phyloP scores from a whole-genome alignment of 208 protist genomes.

The Herpetomonas samuelpessoai region DNA sequence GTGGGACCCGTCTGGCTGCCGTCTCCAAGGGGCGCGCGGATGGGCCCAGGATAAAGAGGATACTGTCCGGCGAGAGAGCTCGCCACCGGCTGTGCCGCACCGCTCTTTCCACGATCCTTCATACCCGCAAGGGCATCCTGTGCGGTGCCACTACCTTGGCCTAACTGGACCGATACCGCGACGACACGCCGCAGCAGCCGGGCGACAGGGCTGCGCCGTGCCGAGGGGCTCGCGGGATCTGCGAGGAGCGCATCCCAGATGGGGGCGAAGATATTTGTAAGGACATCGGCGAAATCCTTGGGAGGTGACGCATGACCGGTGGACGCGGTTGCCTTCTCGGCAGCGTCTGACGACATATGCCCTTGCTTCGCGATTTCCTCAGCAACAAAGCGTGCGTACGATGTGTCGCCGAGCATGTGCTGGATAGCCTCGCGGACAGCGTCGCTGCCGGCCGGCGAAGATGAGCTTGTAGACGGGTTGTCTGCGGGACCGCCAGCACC shows the following conservation, averaged over 20 bases:
- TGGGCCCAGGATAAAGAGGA: not conserved
- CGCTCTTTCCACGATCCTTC: slow-evolving; percentile 18
- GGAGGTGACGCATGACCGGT: not conserved
- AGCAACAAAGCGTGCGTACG: not conserved
- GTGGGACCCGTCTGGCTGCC: too few species aligned
- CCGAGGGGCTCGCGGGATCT: slow-evolving; percentile 12
- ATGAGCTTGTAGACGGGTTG: not conserved
- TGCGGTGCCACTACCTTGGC: slow-evolving; percentile 2
- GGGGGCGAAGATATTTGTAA: slow-evolving; percentile 97
- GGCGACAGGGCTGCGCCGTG: not conserved
- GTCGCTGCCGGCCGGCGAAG: not conserved
- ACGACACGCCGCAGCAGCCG: slow-evolving; percentile 12
- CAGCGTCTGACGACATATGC: slow-evolving; percentile 19
- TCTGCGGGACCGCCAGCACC: too few species aligned
- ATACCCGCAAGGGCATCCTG: slow-evolving; percentile 71
- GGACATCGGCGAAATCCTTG: slow-evolving; percentile 79
- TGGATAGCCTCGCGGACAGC: not conserved
- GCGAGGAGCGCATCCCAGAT: slow-evolving; percentile 95
- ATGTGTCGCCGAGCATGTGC: not conserved
- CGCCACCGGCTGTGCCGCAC: slow-evolving; percentile 4
- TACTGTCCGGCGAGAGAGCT: not conserved
- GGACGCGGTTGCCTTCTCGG: slow-evolving; percentile 22
- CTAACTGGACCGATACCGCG: slow-evolving; percentile 1
- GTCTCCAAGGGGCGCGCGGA: too few species aligned
- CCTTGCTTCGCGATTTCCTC: not conserved